phyloP scores from a whole-genome alignment of 441 rosid species.

The Aleurites moluccanus region DNA sequence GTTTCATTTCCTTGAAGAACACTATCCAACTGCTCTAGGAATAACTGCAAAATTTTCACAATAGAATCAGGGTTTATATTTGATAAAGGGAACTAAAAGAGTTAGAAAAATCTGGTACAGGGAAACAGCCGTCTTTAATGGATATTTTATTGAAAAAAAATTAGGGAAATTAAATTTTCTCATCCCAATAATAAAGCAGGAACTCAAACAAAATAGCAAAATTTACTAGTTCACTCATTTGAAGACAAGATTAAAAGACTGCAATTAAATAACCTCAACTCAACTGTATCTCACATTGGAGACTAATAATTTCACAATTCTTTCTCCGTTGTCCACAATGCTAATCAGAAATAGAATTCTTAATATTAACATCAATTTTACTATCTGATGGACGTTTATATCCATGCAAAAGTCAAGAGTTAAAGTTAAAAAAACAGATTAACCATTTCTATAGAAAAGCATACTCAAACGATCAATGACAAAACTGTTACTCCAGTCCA shows the following conservation, averaged over 20 bases:
- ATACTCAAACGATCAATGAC: neutral
- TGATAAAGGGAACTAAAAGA: neutral
- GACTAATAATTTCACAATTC: neutral
- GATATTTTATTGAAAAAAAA: neutral
- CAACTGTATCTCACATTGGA: neutral
- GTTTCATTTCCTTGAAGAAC: constrained; percentile 78
- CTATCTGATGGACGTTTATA: neutral
- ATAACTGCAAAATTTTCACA: constrained; percentile 53
- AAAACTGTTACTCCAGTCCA: neutral
- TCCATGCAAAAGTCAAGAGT: neutral
- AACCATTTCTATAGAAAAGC: neutral
- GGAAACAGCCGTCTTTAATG: neutral
- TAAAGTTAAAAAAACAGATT: neutral
- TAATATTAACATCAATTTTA: neutral
- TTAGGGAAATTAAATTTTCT: neutral
- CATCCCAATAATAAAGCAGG: constrained; percentile 8
- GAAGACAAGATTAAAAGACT: constrained; percentile 13
- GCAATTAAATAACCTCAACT: neutral
- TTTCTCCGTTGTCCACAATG: neutral
- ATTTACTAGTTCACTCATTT: neutral
- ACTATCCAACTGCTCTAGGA: constrained; percentile 85
- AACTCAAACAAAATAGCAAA: neutral
- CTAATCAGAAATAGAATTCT: neutral
- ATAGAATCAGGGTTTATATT: neutral
- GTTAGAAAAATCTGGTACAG: neutral